Conservation (phyloP, 2,329 filamentous ascomycete genomes). For the Cercospora sp. region DNA sequence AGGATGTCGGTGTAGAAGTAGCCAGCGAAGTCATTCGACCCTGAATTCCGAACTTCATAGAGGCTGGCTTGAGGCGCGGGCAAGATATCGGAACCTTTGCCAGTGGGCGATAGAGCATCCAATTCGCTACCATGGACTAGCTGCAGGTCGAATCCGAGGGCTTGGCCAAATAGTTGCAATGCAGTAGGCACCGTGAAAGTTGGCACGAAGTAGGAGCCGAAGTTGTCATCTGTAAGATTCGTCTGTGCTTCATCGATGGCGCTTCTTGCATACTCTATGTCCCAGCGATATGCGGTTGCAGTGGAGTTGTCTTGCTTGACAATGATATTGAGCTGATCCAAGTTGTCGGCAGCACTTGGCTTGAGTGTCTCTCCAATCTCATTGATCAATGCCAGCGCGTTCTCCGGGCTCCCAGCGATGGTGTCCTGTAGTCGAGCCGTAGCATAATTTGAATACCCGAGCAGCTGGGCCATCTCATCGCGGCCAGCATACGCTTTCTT, state of each 20-base stretch:
- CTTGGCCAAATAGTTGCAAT: not conserved
- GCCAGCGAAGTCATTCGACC: not conserved
- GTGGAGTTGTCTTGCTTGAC: not conserved
- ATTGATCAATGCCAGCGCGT: not conserved
- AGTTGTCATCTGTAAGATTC: not conserved
- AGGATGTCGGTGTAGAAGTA: not conserved
- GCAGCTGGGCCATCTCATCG: conserved; percentile 1
- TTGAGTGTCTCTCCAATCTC: not conserved
- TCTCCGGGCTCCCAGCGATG: not conserved
- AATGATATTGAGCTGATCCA: not conserved
- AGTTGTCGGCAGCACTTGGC: not conserved
- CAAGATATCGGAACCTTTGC: not conserved
- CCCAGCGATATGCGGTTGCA: not conserved
- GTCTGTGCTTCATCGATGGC: not conserved
- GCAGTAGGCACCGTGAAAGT: not conserved
- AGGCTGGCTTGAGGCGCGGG: not conserved
- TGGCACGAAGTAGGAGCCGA: not conserved
- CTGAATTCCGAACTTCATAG: not conserved
- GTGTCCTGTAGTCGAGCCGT: not conserved
- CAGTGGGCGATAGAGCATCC: not conserved
- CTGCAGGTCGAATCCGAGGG: not conserved
- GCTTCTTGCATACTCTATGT: not conserved
- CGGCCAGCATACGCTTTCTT: not conserved
- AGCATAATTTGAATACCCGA: not conserved
- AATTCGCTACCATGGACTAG: not conserved